Percentiles rank a stretch among this genome's conserved stretches.
These are phyloP conservation scores for Hortiboletus campestris DNA, from an alignment of 768 basidiomycete genomes.

Conservation along the genomic window DNA sequence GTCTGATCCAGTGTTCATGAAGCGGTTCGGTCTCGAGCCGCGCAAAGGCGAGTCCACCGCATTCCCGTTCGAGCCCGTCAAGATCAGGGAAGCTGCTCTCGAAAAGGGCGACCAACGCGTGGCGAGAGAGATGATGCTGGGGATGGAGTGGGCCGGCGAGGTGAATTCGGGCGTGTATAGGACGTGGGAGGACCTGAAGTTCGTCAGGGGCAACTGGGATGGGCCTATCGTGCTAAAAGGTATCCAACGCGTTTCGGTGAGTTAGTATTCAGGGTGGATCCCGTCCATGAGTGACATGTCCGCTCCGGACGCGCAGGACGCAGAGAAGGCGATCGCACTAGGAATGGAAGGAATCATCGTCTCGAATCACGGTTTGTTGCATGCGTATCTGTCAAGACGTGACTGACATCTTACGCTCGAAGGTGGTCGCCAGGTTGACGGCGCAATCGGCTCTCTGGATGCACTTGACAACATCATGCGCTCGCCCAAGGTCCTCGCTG, in stretches of 20 bases:
- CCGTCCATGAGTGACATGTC: background rate
- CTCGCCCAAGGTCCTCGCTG: conserved; percentile 54
- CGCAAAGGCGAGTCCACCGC: conserved; percentile 37
- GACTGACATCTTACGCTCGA: background rate
- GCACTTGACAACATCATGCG: conserved; percentile 69
- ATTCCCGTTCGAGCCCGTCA: conserved; percentile 61
- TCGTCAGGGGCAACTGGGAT: conserved; percentile 72
- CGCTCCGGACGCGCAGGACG: conserved; percentile 36
- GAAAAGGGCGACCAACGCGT: conserved; percentile 48
- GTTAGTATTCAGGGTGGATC: conserved; percentile 15
- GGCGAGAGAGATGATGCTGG: conserved; percentile 41
- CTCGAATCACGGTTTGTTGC: conserved; percentile 38
- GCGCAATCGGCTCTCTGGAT: conserved; percentile 71
- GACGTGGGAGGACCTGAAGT: conserved; percentile 69
- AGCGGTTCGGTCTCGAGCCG: conserved; percentile 43
- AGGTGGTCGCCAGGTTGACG: conserved; percentile 81
- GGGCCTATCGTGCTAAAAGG: conserved; percentile 78
- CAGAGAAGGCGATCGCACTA: conserved; percentile 44
- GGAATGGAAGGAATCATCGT: conserved; percentile 48
- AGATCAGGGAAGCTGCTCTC: conserved; percentile 39
- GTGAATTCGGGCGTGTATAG: conserved; percentile 59
- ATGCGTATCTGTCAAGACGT: background rate
- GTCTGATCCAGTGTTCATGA: conserved; percentile 81
- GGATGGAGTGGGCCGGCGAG: conserved; percentile 62
- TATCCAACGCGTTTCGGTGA: conserved; percentile 61